Evolutionary conservation across 2,329 filamentous ascomycete species (phyloP), one percentile per base, ranked within the genome.

Genomic region (Alternaria rosae): DNA sequence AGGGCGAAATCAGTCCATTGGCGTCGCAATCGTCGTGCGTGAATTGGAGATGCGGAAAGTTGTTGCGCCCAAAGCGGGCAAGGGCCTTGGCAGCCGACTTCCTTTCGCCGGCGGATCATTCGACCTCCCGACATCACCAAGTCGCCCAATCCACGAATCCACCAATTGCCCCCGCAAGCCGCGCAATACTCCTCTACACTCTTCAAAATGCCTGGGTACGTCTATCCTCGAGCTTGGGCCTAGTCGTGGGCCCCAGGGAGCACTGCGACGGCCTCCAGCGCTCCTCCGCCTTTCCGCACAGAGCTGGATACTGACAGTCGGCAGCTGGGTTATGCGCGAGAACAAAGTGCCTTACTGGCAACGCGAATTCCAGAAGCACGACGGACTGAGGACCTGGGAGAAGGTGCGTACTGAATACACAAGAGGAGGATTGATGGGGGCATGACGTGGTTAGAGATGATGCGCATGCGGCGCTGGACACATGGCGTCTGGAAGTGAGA

Each of bases 331-430:
- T 83, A 84, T 92, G 86, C 89, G 89, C 80, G 86, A 87, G 79
- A 94, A 94, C 87, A 87, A 86, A 76, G 91, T 94, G 75, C 90
- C 91, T 59, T 75, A 91, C 78, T 86, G 91, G 83, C 92, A 94
- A 86, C 85, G 87, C 76, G 82, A 87, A 72, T 93, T 92, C 85
- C 91, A 93, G 84, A 83, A 86, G 69, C 89, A 92, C 72, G 91
- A 91, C 81, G 88, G 87, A 75, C 81, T 88, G 70, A 88, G 92
- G 75, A 81, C 92, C 79, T 94, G 92, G 91, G 84, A 87, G 81
- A 93, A 93, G 82, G 91, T 94, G 86, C 79, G 90, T 85, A 42
- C 26, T 25, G 55, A 10, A 53, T 53, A 42, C 41, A 35, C 35
- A 69, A 67, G 60, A 61, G 63, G 45, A 57, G 26, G 57, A 57